Base-by-base conservation (phyloP, 2,329 filamentous ascomycete genomes). In the Colletotrichum camelliae region DNA sequence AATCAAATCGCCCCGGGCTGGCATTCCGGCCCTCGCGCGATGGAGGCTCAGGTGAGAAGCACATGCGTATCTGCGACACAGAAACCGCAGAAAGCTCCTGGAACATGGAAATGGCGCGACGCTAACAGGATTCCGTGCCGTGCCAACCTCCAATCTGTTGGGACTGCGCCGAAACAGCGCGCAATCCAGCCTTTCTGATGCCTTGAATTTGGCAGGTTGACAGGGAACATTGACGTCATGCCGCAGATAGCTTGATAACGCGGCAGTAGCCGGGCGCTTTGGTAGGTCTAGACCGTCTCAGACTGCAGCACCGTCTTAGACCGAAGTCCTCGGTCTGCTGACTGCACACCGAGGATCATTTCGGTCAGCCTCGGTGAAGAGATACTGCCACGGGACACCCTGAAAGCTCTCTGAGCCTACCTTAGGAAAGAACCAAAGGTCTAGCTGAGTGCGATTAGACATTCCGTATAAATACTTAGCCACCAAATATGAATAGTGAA, bases 181-280 rank as follows among this genome's bases (percentile, higher is more conserved):
- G 62, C 64, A 66, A 60, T 55, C 64, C 64, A 69, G 27, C 10
- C 35, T 60, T 61, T 68, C n/a, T 39, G 29, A 33, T 68, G 73
- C 74, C 74, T 69, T 73, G 74, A 58, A 60, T 60, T 64, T 37
- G 21, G 18, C 13, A 35, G 2, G n/a, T 52, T 66, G 33, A 64
- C 70, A 73, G 70, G 73, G 67, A 43, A 37, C 6, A 18, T 60
- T 76, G 74, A 75, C 74, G 74, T 76, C 74, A 76, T 69, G 58
- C 70, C 43, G 74, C 74, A 76, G 74, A 39, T 55, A 31, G 18
- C 10, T 61, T 24, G 70, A 69, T 65, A 73, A 52, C 9, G 70
- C 48, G 43, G 70, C 64, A 73, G 39, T 33, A 73, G 57, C 33
- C 57, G 55, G 60, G 37, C 27, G 62, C 64, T 55, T 24, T 24